phyloP scores from a whole-genome alignment of 1,139 yeast genomes.

The Yamadazyma blattariae region DNA sequence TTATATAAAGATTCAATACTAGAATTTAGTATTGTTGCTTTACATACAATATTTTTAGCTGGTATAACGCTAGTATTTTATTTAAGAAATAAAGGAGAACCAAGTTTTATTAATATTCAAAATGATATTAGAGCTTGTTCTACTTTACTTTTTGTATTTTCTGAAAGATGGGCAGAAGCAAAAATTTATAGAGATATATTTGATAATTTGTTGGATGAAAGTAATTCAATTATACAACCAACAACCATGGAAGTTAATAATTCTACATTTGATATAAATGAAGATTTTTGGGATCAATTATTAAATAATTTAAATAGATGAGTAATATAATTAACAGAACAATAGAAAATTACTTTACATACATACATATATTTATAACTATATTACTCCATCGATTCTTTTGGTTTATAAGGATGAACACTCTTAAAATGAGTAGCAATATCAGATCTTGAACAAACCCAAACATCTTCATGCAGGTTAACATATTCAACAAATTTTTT shows the following conservation, averaged over 20 bases:
- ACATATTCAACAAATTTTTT: constrained; percentile 32
- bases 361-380: too few species aligned
- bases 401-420: too few species aligned
- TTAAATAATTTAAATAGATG: neutral
- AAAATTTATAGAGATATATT: constrained; percentile 14
- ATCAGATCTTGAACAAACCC: too few species aligned
- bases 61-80: constrained; percentile 15
- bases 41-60: constrained; percentile 9
- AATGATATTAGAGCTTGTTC: constrained; percentile 15
- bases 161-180: constrained; percentile 16
- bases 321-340: constrained; percentile 20
- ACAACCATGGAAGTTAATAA: neutral
- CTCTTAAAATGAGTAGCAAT: too few species aligned
- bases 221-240: neutral
- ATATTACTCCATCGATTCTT: too few species aligned
- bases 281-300: constrained; percentile 15
- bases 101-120: constrained; percentile 11
- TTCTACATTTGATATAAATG: constrained; percentile 3
- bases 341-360: too few species aligned
- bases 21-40: constrained; percentile 15
- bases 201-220: constrained; percentile 11
- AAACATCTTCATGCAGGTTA: constrained; percentile 24
- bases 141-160: constrained; percentile 12
- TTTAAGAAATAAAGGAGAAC: constrained; percentile 11
- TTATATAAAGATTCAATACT: constrained; percentile 12